Evolutionary conservation across 495 filamentous ascomycete genomes (phyloP), one percentile per base, ranked within the genome.

Genomic region (Aspergillus asperescens): DNA sequence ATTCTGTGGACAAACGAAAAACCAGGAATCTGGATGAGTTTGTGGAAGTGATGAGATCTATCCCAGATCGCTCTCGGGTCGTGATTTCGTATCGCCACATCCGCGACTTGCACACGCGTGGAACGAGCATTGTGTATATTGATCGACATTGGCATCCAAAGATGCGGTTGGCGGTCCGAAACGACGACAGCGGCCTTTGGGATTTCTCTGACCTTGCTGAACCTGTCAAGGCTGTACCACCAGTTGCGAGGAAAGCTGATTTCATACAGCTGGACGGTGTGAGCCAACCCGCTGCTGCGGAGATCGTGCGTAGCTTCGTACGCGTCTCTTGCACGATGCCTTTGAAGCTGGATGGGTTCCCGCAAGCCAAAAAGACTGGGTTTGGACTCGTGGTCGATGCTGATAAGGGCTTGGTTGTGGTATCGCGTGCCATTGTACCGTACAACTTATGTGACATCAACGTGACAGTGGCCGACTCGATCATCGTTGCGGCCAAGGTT

Each of bases 361-460:
- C 93, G 1, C 85, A 89, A 62, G 83, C 90, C 34, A 78, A 88
- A 34, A 96, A 96, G 75, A 91, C 89, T 64, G 93, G 93, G 12
- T 94, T 93, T 77, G 93, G 93, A 1, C 72, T 99, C 28, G 93
- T 99, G 8, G 86, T 97, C 41, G 92, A 99, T 67, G 93, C 93
- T 0, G 89, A 93, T 37, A 90, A 96, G 75, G 93, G 93, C 10
- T 77, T 97, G 42, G 94, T 97, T 12, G 81, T 96, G 15, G 89
- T 96, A 27, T 96, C 90, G 8, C 74, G 93, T 67, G 92, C 94
- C 8, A 87, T 95, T 57, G 84, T 99, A 7, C 93, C 93, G 12
- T 96, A 95, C 60, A 89, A 99, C 68, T 78, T 99, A 18, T 96
- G 92, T 66, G 93, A 99, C 66, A 92, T 99, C 58, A 87, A 83